Percentiles rank a stretch among this genome's conserved stretches.
Evolutionary conservation across 441 rosid genomes (phyloP).

Genomic region (Aquilaria agallochum): DNA sequence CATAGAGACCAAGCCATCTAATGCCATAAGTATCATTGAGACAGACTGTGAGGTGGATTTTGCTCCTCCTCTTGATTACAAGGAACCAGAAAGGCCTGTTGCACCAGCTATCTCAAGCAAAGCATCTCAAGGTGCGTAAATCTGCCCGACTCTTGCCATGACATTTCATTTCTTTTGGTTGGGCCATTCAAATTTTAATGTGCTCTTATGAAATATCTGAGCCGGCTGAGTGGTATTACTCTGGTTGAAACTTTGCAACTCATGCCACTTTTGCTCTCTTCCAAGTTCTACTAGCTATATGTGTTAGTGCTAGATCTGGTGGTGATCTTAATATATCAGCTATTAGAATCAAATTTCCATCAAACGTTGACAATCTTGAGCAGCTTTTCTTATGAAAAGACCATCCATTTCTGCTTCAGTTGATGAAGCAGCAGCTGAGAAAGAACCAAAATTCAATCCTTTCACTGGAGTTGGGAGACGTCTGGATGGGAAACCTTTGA

Average conservation of each 20-base stretch:
- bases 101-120: constrained; percentile 37
- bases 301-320: constrained; percentile 1
- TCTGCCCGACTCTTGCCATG: background rate
- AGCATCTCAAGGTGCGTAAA: constrained; percentile 57
- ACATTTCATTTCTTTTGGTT: background rate
- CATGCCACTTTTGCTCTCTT: too few relatives aligned
- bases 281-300: background rate
- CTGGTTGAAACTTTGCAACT: too few relatives aligned
- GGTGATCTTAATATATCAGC: background rate
- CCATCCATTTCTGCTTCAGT: constrained; percentile 29
- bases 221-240: too few relatives aligned
- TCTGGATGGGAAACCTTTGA: constrained; percentile 75
- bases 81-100: constrained; percentile 77
- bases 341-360: too few relatives aligned
- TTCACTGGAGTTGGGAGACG: constrained; percentile 84
- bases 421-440: constrained; percentile 52
- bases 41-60: constrained; percentile 99
- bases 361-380: too few relatives aligned
- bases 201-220: too few relatives aligned
- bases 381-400: background rate
- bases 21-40: constrained; percentile 91
- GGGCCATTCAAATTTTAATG: too few relatives aligned
- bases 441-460: constrained; percentile 74
- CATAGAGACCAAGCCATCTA: constrained; percentile 83
- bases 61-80: constrained; percentile 96